phyloP scores from a whole-genome alignment of 2,329 filamentous ascomycete genomes.

The Magnaporthiopsis rhizophila region DNA sequence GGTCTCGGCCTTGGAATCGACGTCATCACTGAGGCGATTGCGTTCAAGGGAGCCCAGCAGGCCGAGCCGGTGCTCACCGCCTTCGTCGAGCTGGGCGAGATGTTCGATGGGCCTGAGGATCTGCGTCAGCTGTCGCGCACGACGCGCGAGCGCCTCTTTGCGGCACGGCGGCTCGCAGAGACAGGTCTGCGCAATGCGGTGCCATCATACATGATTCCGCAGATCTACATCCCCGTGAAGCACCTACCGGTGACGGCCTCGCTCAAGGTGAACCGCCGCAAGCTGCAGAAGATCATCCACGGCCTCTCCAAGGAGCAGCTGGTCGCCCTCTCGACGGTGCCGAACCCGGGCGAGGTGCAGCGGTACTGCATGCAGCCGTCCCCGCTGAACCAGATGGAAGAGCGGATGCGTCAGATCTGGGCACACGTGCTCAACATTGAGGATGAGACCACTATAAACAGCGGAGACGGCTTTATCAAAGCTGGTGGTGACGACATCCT shows the following conservation, averaged over 20 bases:
- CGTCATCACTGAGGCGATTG: conserved; percentile 39
- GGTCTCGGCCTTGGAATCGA: conserved; percentile 39
- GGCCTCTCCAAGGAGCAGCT: conserved; percentile 35
- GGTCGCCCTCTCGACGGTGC: conserved; percentile 29
- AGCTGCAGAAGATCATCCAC: conserved; percentile 36
- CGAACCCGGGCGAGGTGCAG: conserved; percentile 28
- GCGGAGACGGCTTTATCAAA: conserved; percentile 35
- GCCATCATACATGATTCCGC: conserved; percentile 35
- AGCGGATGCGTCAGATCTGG: conserved; percentile 40
- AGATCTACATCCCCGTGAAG: conserved; percentile 39
- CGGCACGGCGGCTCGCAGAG: conserved; percentile 36
- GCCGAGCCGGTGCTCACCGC: conserved; percentile 33
- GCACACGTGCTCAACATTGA: conserved; percentile 32
- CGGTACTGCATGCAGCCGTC: conserved; percentile 33
- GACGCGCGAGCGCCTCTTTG: conserved; percentile 35
- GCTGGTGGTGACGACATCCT: conserved; percentile 38
- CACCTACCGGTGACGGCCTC: conserved; percentile 40
- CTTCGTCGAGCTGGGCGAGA: conserved; percentile 39
- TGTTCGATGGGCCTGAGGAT: conserved; percentile 28
- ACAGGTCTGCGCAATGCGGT: conserved; percentile 29
- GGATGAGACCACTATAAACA: conserved; percentile 30
- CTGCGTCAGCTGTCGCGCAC: conserved; percentile 28
- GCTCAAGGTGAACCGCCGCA: conserved; percentile 41
- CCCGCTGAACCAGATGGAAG: conserved; percentile 38
- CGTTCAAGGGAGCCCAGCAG: conserved; percentile 32